Evolutionary conservation across 2,329 filamentous ascomycete species (phyloP).

Genomic region (Hortaea sp.): DNA sequence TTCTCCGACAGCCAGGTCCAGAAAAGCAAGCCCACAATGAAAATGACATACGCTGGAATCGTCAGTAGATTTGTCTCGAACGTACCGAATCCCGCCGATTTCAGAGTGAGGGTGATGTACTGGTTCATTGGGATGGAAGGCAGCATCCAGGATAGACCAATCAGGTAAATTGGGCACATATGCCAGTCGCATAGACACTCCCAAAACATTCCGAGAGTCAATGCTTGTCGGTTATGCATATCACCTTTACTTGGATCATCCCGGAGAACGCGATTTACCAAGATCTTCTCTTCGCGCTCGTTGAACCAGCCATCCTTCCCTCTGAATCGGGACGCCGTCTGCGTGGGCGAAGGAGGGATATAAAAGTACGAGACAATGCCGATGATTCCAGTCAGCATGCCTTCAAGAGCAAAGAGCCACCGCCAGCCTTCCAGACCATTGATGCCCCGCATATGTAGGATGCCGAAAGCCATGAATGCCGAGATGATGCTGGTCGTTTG

Average conservation of each 20-base stretch:
- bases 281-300: slow-evolving; percentile 51
- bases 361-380: slow-evolving; percentile 45
- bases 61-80: slow-evolving; percentile 35
- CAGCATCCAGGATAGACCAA: slow-evolving; percentile 36
- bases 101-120: slow-evolving; percentile 32
- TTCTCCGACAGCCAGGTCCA: slow-evolving; percentile 40
- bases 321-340: slow-evolving; percentile 52
- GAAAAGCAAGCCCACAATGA: slow-evolving; percentile 41
- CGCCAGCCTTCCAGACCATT: slow-evolving; percentile 46
- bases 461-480: slow-evolving; percentile 47
- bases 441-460: slow-evolving; percentile 37
- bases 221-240: slow-evolving; percentile 51
- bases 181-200: slow-evolving; percentile 44
- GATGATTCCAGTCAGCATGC: slow-evolving; percentile 42
- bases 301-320: slow-evolving; percentile 53
- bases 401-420: slow-evolving; percentile 46
- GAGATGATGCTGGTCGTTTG: slow-evolving; percentile 46
- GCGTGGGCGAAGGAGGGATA: slow-evolving; percentile 50
- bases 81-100: slow-evolving; percentile 29
- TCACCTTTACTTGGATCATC: slow-evolving; percentile 53
- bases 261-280: slow-evolving; percentile 52
- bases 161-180: slow-evolving; percentile 47
- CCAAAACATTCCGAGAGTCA: slow-evolving; percentile 40
- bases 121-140: slow-evolving; percentile 27
- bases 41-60: slow-evolving; percentile 36